Evolutionary conservation across 805 yeast species (phyloP), one percentile per base, ranked within the genome.

Genomic region (Saccharomyces kudriavzevii): DNA sequence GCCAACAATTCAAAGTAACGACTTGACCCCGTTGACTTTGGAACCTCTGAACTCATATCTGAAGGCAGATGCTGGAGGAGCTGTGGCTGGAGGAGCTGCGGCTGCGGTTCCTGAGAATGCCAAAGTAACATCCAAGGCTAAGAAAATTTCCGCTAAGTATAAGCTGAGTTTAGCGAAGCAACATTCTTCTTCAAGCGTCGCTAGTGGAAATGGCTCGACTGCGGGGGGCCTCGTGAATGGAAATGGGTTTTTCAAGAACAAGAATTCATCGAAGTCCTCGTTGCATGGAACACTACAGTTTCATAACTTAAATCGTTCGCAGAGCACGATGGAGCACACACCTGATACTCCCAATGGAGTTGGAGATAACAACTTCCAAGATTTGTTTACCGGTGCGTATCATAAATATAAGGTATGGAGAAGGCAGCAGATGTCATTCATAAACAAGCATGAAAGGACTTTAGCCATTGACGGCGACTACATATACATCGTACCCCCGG

Each of bases 391-490:
- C 4, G 78, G 85, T 2, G 82, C 89, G 4, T 89, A 89, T 64
- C 85, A 85, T 64, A 87, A 87, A 62, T 92, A 90, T 80, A 84
- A 81, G 17, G 96, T 92, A 0, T 88, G 89, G 87, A 77, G 97
- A 62, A 81, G 94, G 55, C 92, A 91, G 61, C 91, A 90, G 24
- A 80, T 85, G 82, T 84, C 95, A 0, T 83, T 92, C 58, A 81
- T 87, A 54, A 65, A 59, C 48, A 78, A 90, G 52, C 88, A 88
- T 56, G 96, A 90, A 61, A 81, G 94, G 61, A 81, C 90, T 0
- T 74, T 92, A 30, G 90, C 94, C 1, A 81, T 92, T 40, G 98
- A 92, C 69, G 98, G 97, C n/a, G 96, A 89, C 61, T 90, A 89
- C 63, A 81, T 92, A 13, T 92, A 91, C 62, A 80, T 92, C 49